phyloP scores from a whole-genome alignment of 345 rosid genomes.

The Melaleuca alternifolia region DNA sequence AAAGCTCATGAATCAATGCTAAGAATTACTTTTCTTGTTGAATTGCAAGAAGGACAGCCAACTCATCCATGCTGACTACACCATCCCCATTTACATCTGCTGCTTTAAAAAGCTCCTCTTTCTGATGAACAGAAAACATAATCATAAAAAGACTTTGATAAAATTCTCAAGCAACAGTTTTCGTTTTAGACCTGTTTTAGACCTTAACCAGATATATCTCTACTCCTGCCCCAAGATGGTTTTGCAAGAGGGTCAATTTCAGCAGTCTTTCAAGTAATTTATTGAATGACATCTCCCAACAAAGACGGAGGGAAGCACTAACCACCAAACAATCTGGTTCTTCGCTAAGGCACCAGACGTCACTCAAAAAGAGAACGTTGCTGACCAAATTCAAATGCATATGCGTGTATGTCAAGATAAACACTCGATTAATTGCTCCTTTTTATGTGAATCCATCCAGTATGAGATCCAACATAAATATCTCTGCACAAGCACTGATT shows the following conservation, averaged over 20 bases:
- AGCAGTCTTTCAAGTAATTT: not conserved
- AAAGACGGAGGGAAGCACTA: not conserved
- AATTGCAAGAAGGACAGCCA: conserved; percentile 77
- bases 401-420: not conserved
- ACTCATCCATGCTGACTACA: conserved; percentile 85
- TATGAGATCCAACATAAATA: not conserved
- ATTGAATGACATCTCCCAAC: not conserved
- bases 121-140: conserved; percentile 32
- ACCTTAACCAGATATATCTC: not conserved
- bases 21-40: conserved; percentile 78
- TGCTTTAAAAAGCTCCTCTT: conserved; percentile 82
- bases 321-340: not conserved
- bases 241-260: not conserved
- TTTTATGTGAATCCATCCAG: not conserved
- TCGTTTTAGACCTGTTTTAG: no score
- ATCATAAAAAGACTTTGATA: not conserved
- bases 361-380: not conserved
- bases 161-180: not conserved
- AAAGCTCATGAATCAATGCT: not conserved
- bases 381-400: not conserved
- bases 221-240: not conserved
- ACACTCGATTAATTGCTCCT: not conserved
- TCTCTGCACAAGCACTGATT: not conserved
- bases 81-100: conserved; percentile 88
- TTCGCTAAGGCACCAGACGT: not conserved